phyloP scores from a whole-genome alignment of 2,329 filamentous ascomycete genomes.

The Fusarium virguliforme region DNA sequence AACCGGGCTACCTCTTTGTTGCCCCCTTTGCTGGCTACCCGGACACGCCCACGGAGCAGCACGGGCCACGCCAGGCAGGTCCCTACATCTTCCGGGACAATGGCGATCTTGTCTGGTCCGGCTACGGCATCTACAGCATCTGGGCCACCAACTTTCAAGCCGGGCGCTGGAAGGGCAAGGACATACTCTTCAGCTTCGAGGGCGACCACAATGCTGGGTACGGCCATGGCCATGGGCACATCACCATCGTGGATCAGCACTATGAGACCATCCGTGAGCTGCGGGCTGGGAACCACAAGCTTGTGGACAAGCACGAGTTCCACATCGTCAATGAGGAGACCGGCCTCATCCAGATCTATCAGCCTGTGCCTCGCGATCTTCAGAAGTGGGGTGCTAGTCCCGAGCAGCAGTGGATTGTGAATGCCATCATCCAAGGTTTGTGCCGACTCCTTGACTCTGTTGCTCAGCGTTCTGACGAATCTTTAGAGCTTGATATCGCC shows the following conservation, averaged over 20 bases:
- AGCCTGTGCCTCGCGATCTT: slow-evolving; percentile 65
- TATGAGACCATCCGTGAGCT: slow-evolving; percentile 71
- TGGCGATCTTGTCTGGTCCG: slow-evolving; percentile 72
- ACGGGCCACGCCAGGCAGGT: slow-evolving; percentile 66
- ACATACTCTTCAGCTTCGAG: slow-evolving; percentile 70
- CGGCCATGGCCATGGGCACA: slow-evolving; percentile 70
- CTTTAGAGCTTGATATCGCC: slow-evolving; percentile 65
- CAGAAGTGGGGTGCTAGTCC: slow-evolving; percentile 62
- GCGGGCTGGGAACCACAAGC: slow-evolving; percentile 65
- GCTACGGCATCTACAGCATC: slow-evolving; percentile 67
- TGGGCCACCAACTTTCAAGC: slow-evolving; percentile 70
- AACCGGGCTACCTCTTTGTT: slow-evolving; percentile 63
- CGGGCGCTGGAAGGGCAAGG: slow-evolving; percentile 65
- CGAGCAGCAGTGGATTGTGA: slow-evolving; percentile 70
- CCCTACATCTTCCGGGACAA: slow-evolving; percentile 71
- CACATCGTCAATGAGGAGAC: slow-evolving; percentile 68
- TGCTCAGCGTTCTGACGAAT: slow-evolving; percentile 10
- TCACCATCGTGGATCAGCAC: slow-evolving; percentile 67
- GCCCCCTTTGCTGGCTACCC: slow-evolving; percentile 58
- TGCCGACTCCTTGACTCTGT: slow-evolving; percentile 10
- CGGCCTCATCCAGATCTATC: slow-evolving; percentile 68
- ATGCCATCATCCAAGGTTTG: slow-evolving; percentile 68
- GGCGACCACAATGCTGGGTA: slow-evolving; percentile 67
- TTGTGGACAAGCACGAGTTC: slow-evolving; percentile 72
- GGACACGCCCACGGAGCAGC: slow-evolving; percentile 56